Evolutionary conservation across 257 asterid genomes (phyloP).

Genomic region (Dorcoceras hygrometricum): DNA sequence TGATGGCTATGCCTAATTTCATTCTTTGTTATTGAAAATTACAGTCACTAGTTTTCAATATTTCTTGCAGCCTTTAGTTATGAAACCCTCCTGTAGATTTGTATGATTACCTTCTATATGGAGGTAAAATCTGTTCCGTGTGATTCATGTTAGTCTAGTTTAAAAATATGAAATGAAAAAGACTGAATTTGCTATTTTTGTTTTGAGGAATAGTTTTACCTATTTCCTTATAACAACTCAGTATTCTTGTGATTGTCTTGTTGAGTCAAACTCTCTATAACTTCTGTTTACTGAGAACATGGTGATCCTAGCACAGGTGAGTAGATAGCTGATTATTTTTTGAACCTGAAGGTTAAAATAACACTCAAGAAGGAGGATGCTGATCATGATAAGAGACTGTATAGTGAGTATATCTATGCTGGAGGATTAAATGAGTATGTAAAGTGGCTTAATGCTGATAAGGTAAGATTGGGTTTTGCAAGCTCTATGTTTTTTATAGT

Average conservation of each 20-base stretch:
- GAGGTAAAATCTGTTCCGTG: slow-evolving; percentile 12
- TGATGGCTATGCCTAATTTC: not conserved
- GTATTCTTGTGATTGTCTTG: slow-evolving; percentile 10
- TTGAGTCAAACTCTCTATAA: not conserved
- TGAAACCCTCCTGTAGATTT: slow-evolving; percentile 6
- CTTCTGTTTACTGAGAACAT: slow-evolving; percentile 7
- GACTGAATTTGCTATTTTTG: slow-evolving; percentile 1
- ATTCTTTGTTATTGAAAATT: not conserved
- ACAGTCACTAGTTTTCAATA: not conserved
- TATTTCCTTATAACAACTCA: slow-evolving; percentile 6
- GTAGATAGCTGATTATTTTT: slow-evolving; percentile 10
- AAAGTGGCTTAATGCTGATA: slow-evolving; percentile 86
- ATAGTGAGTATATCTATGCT: slow-evolving; percentile 75
- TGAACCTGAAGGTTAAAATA: slow-evolving; percentile 56
- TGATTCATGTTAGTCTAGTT: slow-evolving; percentile 2
- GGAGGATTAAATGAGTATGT: slow-evolving; percentile 94
- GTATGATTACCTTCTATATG: not conserved
- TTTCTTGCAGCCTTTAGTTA: slow-evolving; percentile 1
- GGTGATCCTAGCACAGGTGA: not conserved
- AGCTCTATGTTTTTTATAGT: slow-evolving; percentile 7
- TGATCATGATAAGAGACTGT: slow-evolving; percentile 58
- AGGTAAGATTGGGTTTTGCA: slow-evolving; percentile 48
- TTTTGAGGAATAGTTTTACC: not conserved
- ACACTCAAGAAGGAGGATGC: slow-evolving; percentile 56
- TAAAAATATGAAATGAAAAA: not conserved